These are phyloP conservation scores for Fusarium camptoceras DNA, from an alignment of 2,329 filamentous ascomycete genomes.

Conservation along the genomic window DNA sequence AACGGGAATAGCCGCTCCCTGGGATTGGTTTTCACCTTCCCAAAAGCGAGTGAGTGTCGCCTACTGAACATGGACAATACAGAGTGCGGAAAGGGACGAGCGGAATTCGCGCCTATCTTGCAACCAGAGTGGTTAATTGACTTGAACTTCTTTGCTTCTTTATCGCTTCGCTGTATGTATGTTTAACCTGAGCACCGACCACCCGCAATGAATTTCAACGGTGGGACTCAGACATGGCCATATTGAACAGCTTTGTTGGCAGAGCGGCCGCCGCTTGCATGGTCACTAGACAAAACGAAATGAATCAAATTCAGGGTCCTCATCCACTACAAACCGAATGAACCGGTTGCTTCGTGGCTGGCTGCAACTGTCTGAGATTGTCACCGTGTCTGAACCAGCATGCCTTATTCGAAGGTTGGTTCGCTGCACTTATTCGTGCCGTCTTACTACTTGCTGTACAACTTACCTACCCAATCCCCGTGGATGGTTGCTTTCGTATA, in stretches of 20 bases:
- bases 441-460: slow-evolving; percentile 31
- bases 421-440: background rate
- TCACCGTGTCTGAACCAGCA: background rate
- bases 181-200: slow-evolving; percentile 8
- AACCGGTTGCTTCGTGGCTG: slow-evolving; percentile 27
- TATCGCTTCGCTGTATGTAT: background rate
- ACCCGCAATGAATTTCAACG: slow-evolving; percentile 14
- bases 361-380: slow-evolving; percentile 8
- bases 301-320: slow-evolving; percentile 30
- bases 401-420: background rate
- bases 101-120: slow-evolving; percentile 40
- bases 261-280: slow-evolving; percentile 30
- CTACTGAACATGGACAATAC: slow-evolving; percentile 25
- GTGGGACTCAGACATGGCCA: slow-evolving; percentile 29
- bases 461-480: background rate
- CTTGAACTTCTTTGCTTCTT: background rate
- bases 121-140: slow-evolving; percentile 20
- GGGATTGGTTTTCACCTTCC: slow-evolving; percentile 9
- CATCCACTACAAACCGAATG: background rate
- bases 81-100: slow-evolving; percentile 29
- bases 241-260: slow-evolving; percentile 13
- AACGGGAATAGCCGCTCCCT: slow-evolving; percentile 30
- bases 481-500: slow-evolving; percentile 9
- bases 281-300: background rate
- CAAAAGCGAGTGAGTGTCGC: slow-evolving; percentile 3